Evolutionary conservation across 176 grass and related monocot species (phyloP).

Genomic region (Cocos nucifera): DNA sequence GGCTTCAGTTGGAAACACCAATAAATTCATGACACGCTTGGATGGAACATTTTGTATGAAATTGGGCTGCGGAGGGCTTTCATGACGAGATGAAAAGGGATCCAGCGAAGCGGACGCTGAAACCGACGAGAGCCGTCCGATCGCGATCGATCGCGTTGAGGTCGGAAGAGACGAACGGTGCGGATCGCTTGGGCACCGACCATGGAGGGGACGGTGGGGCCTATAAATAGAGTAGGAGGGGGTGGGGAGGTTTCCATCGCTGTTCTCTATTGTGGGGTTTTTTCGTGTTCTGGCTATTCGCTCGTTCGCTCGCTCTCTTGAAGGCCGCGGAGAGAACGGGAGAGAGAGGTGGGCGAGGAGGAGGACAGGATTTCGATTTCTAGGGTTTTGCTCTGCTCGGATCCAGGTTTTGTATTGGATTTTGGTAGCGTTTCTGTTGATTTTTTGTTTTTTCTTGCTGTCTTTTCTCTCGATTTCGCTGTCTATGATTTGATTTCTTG

Average conservation of each 20-base stretch:
- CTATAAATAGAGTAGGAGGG: constrained; percentile 37
- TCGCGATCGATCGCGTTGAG: not conserved
- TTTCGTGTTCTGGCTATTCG: not conserved
- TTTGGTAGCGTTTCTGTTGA: no score
- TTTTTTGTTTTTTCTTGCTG: no score
- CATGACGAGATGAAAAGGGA: constrained; percentile 1
- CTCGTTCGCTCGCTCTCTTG: not conserved
- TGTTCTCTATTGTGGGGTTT: not conserved
- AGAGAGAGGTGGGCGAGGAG: constrained; percentile 16
- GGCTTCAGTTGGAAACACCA: no score
- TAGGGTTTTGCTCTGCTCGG: constrained; percentile 2
- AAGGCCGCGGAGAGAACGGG: not conserved
- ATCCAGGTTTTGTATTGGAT: not conserved
- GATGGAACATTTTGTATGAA: no score
- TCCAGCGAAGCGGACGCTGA: constrained; percentile 5
- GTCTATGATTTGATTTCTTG: no score
- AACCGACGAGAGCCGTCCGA: constrained; percentile 18
- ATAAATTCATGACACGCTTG: no score
- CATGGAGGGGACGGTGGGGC: not conserved
- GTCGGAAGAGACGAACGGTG: constrained; percentile 7
- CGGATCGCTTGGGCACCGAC: constrained; percentile 18
- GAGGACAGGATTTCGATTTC: constrained; percentile 1
- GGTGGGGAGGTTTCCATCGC: not conserved
- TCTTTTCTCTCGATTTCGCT: no score
- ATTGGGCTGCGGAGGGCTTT: not conserved